phyloP scores from a whole-genome alignment of 208 protist genomes.

The Naegleria fowleri region DNA sequence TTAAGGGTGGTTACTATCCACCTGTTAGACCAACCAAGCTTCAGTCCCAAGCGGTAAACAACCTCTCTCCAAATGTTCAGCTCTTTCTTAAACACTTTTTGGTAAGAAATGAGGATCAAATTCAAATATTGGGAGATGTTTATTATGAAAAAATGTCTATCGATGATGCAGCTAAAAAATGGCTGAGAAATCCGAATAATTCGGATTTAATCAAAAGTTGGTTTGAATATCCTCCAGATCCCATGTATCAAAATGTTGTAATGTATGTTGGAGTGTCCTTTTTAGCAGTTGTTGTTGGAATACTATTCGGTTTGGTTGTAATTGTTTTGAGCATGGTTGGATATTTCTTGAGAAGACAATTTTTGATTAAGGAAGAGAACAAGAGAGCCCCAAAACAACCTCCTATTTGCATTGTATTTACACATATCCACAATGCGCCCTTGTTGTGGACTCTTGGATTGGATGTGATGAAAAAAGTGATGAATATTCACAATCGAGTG shows the following conservation, averaged over 20 bases:
- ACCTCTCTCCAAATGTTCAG: neutral
- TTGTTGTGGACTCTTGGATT: neutral
- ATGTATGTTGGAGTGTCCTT: neutral
- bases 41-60: neutral
- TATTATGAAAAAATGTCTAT: neutral
- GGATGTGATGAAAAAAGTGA: neutral
- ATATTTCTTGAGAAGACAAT: neutral
- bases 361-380: neutral
- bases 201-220: neutral
- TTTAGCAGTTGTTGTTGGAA: neutral
- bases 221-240: neutral
- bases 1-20: neutral
- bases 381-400: neutral
- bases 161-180: neutral
- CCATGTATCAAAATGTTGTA: neutral
- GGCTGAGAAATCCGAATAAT: neutral
- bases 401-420: slow-evolving; percentile 9
- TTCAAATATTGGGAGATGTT: neutral
- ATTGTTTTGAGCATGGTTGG: neutral
- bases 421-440: neutral
- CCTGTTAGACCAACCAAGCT: neutral
- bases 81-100: neutral
- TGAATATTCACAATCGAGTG: neutral
- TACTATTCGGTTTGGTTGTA: neutral
- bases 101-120: neutral